Evolutionary conservation across 1,284 basidiomycete genomes (phyloP), one percentile per base, ranked within the genome.

Genomic region (Cutaneotrichosporon sp.): DNA sequence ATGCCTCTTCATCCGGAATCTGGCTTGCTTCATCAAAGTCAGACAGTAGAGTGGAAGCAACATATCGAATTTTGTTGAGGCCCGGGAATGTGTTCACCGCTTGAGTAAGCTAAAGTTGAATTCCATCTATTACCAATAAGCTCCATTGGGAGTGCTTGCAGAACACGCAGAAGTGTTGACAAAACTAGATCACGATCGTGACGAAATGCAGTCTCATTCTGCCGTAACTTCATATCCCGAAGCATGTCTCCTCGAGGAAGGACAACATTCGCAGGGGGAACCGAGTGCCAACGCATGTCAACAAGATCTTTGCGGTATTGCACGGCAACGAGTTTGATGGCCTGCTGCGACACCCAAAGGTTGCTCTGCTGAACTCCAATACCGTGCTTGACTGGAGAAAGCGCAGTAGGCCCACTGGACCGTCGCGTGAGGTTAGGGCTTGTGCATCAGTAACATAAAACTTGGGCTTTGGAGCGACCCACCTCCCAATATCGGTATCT

Each of bases 21-120:
- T 21, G 13, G 9, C 40, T 41, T 14, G 22, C 2, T 15, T 15
- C 46, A 22, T 47, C 36, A 39, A 44, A 44, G 42, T 47, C 83
- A 67, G 90, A 87, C 55, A 91, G 78, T 46, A 91, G 76, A 3
- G 87, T 89, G 20, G 87, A 90, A 14, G 89, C 88, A 20, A 90
- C 87, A 68, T 89, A 90, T 49, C 88, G 83, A 55, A 90, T 87
- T 79, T 90, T 90, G 69, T 87, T 84, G n/a, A 90, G 86, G 1
- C 74, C 59, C 1, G 72, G 61, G 4, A 86, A 84, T 12, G 87
- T 87, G 67, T 90, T 91, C 43, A 88, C 89, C 8, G 89, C 68
- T 68, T 45, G 2, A 4, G 46, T 30, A n/a, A 46, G 22, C 43
- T 35, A 3, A 8, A 3, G 14, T 5, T 8, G 3, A 4, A 21